Conservation (phyloP, 768 basidiomycete genomes). For the Phaeotremella fagi region DNA sequence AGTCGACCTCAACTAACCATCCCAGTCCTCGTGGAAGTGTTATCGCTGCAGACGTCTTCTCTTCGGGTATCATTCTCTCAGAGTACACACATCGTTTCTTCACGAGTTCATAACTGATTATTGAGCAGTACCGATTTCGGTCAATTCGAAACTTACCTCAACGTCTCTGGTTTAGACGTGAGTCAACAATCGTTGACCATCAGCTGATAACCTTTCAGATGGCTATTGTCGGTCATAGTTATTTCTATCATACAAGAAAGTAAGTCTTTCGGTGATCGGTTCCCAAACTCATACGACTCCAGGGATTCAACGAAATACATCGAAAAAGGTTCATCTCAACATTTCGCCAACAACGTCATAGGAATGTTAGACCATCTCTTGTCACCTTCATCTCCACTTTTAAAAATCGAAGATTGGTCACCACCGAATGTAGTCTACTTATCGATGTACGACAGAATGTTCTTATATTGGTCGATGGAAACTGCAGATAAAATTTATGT, state of each 20-base stretch:
- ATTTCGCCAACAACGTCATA: constrained; percentile 85
- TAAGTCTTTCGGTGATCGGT: constrained; percentile 36
- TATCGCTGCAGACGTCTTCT: constrained; percentile 86
- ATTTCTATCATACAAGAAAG: constrained; percentile 91
- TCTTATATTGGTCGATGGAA: constrained; percentile 64
- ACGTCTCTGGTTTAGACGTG: constrained; percentile 86
- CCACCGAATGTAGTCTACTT: constrained; percentile 65
- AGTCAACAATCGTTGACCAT: constrained; percentile 35
- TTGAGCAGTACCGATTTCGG: constrained; percentile 79
- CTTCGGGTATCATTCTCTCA: constrained; percentile 79
- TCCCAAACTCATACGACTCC: constrained; percentile 20
- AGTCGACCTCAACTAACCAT: not conserved
- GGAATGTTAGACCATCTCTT: constrained; percentile 73
- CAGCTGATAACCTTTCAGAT: constrained; percentile 47
- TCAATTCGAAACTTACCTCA: constrained; percentile 84
- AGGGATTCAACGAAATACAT: constrained; percentile 76
- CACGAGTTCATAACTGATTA: not conserved
- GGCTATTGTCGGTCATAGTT: constrained; percentile 52
- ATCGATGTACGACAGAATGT: constrained; percentile 62
- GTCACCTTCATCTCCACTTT: constrained; percentile 54
- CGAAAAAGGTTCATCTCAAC: constrained; percentile 74
- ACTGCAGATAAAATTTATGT: constrained; percentile 65
- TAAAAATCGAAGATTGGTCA: constrained; percentile 54
- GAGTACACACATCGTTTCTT: constrained; percentile 57
- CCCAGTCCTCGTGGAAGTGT: constrained; percentile 79